Evolutionary conservation across 371 early-diverging fungal species (phyloP), one percentile per base, ranked within the genome.

Genomic region (Syncephalastrum sp.): DNA sequence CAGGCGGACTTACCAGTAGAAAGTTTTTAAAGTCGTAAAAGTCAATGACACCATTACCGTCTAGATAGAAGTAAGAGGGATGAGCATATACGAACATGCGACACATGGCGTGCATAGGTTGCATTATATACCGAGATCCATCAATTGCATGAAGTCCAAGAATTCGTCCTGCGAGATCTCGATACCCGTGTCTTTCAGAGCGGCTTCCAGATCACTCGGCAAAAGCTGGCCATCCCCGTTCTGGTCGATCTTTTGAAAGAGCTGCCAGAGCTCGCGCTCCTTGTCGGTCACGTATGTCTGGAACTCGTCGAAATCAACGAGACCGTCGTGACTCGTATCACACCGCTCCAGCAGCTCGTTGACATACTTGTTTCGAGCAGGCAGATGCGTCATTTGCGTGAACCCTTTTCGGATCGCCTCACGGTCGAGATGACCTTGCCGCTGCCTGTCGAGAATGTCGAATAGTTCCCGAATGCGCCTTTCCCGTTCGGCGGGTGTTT

Each of bases 1-100:
- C 21, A 21, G 21, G 21, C 21, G 21, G 5, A 44, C 70, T 63
- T 72, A 88, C 84, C 68, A 91, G 63, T 10, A 89, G 65, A 60
- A 87, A 89, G 72, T 89, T 86, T 53, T 83, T 76, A 76, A 85
- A 87, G 66, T 90, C 87, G 43, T 77, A 69, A 65, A 77, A 87
- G 59, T 84, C 84, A 47, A 87, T 86, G 5, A 68, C 65, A 23
- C 90, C 88, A 63, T 85, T 80, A 10, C 79, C 80, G 69, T 82
- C 75, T 64, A 61, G 24, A 33, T 2, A 61, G 24, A 33, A 10
- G 10, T 13, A 38, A 15, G 29, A 5, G 24, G 27, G 7, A 50
- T 33, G 38, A 33, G 38, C 12, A 5, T 33, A 5, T 33, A 33
- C 10, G 27, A 27, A 27, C 7, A 27, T 27, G 7, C 10, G 29